Evolutionary conservation across 108 stramenopile species (phyloP).

Genomic region (Cyclotella kingstonii): DNA sequence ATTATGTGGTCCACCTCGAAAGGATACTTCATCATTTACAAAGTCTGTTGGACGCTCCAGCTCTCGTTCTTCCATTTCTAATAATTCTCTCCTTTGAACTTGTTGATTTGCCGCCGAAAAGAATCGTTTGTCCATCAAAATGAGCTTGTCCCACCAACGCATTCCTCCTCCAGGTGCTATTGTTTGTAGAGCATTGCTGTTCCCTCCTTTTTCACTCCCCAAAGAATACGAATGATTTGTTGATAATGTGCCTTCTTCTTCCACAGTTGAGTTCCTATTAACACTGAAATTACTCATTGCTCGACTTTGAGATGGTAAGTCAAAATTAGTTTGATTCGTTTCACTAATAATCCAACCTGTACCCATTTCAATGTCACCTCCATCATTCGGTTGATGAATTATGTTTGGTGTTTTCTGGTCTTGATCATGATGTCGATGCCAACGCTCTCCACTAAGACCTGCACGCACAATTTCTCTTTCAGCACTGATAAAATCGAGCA

Average conservation of each 20-base stretch:
- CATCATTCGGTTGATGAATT: not conserved
- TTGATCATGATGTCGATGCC: conserved; percentile 17
- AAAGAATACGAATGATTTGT: conserved; percentile 1
- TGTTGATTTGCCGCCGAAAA: conserved; percentile 42
- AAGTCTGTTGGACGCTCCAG: conserved; percentile 60
- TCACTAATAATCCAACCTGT: not conserved
- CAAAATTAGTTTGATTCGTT: conserved; percentile 4
- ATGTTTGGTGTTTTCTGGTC: conserved; percentile 6
- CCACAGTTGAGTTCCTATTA: conserved; percentile 6
- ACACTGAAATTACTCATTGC: conserved; percentile 3
- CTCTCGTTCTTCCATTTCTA: conserved; percentile 53
- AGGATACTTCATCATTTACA: not conserved
- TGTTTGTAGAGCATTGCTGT: not conserved
- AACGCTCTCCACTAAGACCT: conserved; percentile 42
- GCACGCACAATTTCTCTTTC: conserved; percentile 65
- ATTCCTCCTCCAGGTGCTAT: conserved; percentile 26
- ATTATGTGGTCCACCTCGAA: not conserved
- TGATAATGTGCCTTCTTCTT: conserved; percentile 7
- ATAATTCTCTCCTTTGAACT: conserved; percentile 21
- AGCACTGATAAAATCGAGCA: conserved; percentile 4
- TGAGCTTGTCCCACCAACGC: conserved; percentile 81
- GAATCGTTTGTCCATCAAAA: conserved; percentile 40
- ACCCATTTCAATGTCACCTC: conserved; percentile 2
- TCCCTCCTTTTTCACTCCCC: conserved; percentile 15
- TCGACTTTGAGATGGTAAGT: not conserved